Evolutionary conservation across 805 yeast species (phyloP).

Genomic region (Metschnikowia anglica): DNA sequence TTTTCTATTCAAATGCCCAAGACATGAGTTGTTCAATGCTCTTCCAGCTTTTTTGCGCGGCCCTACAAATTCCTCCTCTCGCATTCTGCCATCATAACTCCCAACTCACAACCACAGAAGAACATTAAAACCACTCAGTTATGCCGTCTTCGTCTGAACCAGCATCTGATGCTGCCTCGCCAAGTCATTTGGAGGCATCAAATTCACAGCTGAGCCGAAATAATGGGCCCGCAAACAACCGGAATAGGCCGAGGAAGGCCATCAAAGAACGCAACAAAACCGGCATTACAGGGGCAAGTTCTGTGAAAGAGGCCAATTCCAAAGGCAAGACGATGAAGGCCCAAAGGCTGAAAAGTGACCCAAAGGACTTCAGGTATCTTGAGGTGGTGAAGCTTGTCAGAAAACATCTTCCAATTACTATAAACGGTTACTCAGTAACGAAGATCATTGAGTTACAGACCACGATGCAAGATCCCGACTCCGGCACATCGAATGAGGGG

Average conservation of each 20-base stretch:
- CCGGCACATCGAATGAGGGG: background rate
- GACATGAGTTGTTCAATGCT: no score
- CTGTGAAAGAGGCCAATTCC: background rate
- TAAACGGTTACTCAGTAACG: constrained; percentile 32
- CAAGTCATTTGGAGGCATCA: background rate
- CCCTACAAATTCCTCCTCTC: background rate
- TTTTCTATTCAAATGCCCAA: no score
- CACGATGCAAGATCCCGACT: background rate
- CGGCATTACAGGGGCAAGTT: background rate
- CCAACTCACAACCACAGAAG: background rate
- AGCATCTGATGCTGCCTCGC: background rate
- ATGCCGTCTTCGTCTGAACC: background rate
- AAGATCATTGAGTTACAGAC: constrained; percentile 16
- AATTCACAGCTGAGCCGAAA: background rate
- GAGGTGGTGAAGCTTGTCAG: constrained; percentile 37
- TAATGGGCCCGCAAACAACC: constrained; percentile 1
- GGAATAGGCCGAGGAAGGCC: constrained; percentile 1
- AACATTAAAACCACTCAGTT: background rate
- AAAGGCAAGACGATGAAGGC: constrained; percentile 10
- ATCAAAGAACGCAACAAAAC: background rate
- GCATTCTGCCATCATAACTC: background rate
- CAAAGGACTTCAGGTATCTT: constrained; percentile 25
- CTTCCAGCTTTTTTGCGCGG: constrained; percentile 2
- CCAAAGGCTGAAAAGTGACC: constrained; percentile 1
- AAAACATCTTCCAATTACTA: constrained; percentile 34